Percentiles rank a stretch among this genome's conserved stretches.
phyloP scores from a whole-genome alignment of 345 rosid species.

The Euphorbia lathyris region DNA sequence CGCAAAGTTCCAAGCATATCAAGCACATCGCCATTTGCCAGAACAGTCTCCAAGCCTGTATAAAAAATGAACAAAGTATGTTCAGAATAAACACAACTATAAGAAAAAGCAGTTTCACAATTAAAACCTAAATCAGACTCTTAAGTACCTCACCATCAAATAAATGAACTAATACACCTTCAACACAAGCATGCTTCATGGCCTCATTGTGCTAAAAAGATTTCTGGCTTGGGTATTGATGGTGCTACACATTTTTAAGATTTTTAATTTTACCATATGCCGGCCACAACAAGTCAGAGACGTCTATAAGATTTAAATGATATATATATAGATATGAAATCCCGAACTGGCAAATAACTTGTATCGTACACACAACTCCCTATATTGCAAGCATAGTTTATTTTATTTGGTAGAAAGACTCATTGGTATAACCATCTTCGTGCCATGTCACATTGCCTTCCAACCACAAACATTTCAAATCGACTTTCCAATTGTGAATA shows the following conservation, averaged over 20 bases:
- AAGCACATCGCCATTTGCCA: constrained; percentile 83
- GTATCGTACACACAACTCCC: too few relatives aligned
- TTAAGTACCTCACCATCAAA: not conserved
- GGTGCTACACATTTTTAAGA: not conserved
- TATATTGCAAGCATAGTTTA: not conserved
- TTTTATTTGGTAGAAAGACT: not conserved
- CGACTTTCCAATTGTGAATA: not conserved
- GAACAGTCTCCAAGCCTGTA: constrained; percentile 86
- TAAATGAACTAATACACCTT: not conserved
- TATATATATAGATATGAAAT: not conserved
- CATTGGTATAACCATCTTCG: not conserved
- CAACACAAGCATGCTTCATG: not conserved
- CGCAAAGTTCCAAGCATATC: constrained; percentile 93
- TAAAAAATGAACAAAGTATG: constrained; percentile 5
- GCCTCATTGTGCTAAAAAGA: not conserved
- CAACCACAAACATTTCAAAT: constrained; percentile 1
- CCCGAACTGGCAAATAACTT: not conserved
- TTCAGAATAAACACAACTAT: not conserved
- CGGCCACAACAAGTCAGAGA: not conserved
- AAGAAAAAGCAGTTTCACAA: not conserved
- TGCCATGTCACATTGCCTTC: not conserved
- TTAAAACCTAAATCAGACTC: not conserved
- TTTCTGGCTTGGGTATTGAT: not conserved
- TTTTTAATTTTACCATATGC: not conserved
- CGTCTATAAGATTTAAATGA: not conserved